phyloP scores from a whole-genome alignment of 768 basidiomycete genomes.

The Tricholoma terreum region DNA sequence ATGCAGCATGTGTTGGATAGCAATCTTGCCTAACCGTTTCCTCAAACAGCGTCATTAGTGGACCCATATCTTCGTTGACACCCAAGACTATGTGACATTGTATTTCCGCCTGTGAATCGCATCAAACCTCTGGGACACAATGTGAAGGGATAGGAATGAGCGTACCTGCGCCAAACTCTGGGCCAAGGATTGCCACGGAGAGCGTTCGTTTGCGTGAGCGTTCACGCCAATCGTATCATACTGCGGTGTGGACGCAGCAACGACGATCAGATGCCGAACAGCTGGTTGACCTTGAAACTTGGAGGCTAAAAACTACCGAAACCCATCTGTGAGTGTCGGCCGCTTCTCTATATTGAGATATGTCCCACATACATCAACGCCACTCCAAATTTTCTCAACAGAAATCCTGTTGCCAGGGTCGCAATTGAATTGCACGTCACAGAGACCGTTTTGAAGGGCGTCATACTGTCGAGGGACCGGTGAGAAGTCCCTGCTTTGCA shows the following conservation, averaged over 20 bases:
- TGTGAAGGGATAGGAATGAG: not conserved
- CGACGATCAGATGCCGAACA: constrained; percentile 50
- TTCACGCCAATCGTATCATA: constrained; percentile 26
- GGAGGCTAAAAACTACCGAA: constrained; percentile 33
- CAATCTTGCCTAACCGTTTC: constrained; percentile 36
- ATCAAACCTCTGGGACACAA: not conserved
- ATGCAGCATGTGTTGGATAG: not conserved
- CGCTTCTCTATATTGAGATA: not conserved
- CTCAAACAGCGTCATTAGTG: constrained; percentile 46
- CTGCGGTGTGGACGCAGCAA: constrained; percentile 47
- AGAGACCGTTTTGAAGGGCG: constrained; percentile 34
- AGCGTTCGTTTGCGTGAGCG: constrained; percentile 27
- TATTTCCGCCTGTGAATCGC: constrained; percentile 43
- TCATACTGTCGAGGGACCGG: constrained; percentile 39
- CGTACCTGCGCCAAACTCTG: constrained; percentile 45
- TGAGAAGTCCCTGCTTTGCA: constrained; percentile 26
- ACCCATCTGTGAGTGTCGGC: constrained; percentile 5
- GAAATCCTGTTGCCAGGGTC: constrained; percentile 44
- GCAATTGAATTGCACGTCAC: constrained; percentile 41
- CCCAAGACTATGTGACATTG: constrained; percentile 57
- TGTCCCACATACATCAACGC: constrained; percentile 41
- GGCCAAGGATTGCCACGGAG: constrained; percentile 41
- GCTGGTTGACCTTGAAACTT: constrained; percentile 28
- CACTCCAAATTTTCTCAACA: constrained; percentile 38
- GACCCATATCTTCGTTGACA: constrained; percentile 41